Evolutionary conservation across 2,329 filamentous ascomycete genomes (phyloP), one percentile per base, ranked within the genome.

Genomic region (Exophiala alcalophila): DNA sequence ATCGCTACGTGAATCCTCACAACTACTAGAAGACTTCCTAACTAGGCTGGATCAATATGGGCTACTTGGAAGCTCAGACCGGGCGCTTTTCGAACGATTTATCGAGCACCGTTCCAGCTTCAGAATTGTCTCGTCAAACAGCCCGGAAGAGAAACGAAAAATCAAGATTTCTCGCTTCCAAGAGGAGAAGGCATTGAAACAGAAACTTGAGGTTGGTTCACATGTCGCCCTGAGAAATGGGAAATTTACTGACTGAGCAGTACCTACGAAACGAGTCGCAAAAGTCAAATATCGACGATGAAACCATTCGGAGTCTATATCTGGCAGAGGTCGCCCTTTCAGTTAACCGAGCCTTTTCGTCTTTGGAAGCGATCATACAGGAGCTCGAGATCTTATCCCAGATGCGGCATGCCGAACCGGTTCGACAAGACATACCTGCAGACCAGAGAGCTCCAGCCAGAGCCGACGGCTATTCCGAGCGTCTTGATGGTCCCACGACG

Each of bases 81-180:
- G 76, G 44, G 81, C 80, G 59, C 71, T 90, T 16, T 80, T 88
- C 50, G 81, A 84, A 59, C 68, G 74, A 41, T 95, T 92, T 65
- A 73, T 74, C 38, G 85, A 92, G 42, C 76, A 82, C 16, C 83
- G 83, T 3, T 69, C 72, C n/a, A 68, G 69, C 1, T 96, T 96
- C 64, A 82, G 82, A 33, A 82, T 86, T 2, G 80, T 84, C 12
- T 76, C 80, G 12, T 76, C 76, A 6, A 74, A 70, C 15, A 78
- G 86, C 64, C 78, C 86, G 3, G 77, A 82, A 14, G 77, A 80
- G 20, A 77, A 84, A 49, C 77, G 92, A 54, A 83, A 90, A 43
- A 80, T 81, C 32, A 98, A 97, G 67, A 94, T 98, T 55, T 77
- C 80, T 30, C 81, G 85, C 48, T 96, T 89, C 66, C 82, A 80